phyloP scores from a whole-genome alignment of 169 alveolate species.

The Cryptosporidium meleagridis region DNA sequence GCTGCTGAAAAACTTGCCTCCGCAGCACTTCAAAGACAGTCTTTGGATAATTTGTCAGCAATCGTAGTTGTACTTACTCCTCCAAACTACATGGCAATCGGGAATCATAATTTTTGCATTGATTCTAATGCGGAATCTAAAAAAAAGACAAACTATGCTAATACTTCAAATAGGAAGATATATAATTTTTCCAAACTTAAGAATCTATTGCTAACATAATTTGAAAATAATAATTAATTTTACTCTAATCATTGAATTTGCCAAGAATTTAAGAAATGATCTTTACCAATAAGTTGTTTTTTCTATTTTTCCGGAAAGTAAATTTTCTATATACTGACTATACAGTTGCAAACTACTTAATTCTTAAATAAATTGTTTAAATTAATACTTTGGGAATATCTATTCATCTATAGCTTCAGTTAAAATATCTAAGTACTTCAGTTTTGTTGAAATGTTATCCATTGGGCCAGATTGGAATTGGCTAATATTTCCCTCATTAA shows the following conservation, averaged over 20 bases:
- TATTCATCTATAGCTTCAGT: constrained; percentile 69
- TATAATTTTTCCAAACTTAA: constrained; percentile 56
- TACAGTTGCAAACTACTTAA: not conserved
- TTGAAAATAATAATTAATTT: not conserved
- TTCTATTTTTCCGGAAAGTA: not conserved
- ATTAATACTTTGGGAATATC: not conserved
- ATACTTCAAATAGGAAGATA: constrained; percentile 22
- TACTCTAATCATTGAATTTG: not conserved
- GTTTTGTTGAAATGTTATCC: constrained; percentile 52
- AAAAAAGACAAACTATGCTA: not conserved
- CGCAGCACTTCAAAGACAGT: constrained; percentile 80
- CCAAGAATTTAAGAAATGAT: not conserved
- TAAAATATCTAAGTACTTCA: constrained; percentile 59
- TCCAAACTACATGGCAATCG: constrained; percentile 21
- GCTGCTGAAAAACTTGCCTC: constrained; percentile 81
- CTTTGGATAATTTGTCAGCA: constrained; percentile 82
- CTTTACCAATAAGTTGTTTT: not conserved
- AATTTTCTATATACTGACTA: not conserved
- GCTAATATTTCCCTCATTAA: not conserved
- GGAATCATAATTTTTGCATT: not conserved
- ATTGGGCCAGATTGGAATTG: constrained; percentile 32
- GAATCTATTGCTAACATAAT: constrained; percentile 6
- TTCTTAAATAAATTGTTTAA: not conserved
- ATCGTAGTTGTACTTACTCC: constrained; percentile 78
- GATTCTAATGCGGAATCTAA: not conserved